Percentiles rank a stretch among this genome's conserved stretches.
Evolutionary conservation across 257 asterid genomes (phyloP).

Genomic region (Fraxinus excelsior): DNA sequence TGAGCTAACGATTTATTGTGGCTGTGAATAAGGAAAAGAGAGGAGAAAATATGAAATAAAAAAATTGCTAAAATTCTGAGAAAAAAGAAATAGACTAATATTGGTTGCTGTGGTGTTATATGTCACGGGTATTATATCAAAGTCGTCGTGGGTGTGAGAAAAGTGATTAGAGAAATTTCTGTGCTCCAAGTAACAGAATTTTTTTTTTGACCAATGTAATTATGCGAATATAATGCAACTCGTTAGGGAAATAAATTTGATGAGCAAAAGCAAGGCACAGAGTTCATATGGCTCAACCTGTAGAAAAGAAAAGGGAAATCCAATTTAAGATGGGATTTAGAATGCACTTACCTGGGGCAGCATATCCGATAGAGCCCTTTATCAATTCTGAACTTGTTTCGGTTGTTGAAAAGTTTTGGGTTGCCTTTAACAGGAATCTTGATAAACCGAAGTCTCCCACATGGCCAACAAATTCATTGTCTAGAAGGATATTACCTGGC

Average conservation of each 20-base stretch:
- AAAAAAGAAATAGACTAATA: too few relatives aligned
- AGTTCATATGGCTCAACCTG: background rate
- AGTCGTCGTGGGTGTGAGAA: too few relatives aligned
- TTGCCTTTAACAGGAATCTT: conserved; percentile 23
- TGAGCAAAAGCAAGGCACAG: background rate
- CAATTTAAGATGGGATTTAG: background rate
- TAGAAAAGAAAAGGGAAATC: background rate
- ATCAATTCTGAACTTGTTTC: conserved; percentile 12
- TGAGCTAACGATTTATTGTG: background rate
- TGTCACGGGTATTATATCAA: too few relatives aligned
- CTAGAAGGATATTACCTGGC: conserved; percentile 41
- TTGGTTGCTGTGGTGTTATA: too few relatives aligned
- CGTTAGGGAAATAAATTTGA: too few relatives aligned
- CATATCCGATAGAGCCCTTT: conserved; percentile 38
- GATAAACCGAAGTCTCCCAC: conserved; percentile 42
- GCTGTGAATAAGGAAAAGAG: background rate
- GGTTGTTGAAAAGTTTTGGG: conserved; percentile 11
- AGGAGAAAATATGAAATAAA: background rate
- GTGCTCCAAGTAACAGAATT: too few relatives aligned
- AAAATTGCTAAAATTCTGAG: too few relatives aligned
- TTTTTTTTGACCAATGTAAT: background rate
- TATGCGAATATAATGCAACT: background rate
- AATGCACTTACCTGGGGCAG: conserved; percentile 36
- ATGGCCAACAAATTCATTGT: conserved; percentile 29
- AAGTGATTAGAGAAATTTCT: too few relatives aligned